phyloP scores from a whole-genome alignment of 2,329 filamentous ascomycete species.

The Sclerotinia spermophila region DNA sequence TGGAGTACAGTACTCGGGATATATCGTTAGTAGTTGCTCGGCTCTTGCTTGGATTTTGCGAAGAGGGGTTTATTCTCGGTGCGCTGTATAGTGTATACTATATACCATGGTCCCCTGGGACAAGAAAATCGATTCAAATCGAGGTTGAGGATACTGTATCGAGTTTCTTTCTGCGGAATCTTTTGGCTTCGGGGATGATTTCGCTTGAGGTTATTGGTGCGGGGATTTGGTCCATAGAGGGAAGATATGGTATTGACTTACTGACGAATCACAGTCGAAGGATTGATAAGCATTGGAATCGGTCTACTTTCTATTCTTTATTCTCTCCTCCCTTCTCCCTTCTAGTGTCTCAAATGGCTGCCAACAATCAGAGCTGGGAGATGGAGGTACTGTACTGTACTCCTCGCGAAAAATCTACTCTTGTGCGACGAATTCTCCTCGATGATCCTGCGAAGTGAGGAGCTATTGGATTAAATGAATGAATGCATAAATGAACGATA shows the following conservation, averaged over 20 bases:
- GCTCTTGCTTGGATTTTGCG: neutral
- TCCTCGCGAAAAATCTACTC: neutral
- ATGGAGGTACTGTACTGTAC: neutral
- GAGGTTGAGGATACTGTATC: neutral
- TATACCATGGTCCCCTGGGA: neutral
- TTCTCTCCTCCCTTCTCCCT: neutral
- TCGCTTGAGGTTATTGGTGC: neutral
- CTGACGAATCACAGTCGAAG: neutral
- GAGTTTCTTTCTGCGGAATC: neutral
- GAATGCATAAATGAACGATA: neutral
- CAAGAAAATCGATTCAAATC: neutral
- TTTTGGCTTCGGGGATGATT: neutral
- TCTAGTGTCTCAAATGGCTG: neutral
- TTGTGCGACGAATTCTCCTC: neutral
- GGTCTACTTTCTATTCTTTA: neutral
- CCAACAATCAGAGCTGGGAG: neutral
- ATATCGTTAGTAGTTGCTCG: neutral
- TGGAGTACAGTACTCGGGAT: neutral
- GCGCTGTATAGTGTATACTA: no score
- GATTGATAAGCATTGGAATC: neutral
- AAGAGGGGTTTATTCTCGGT: neutral
- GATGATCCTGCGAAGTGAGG: neutral
- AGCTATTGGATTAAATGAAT: neutral
- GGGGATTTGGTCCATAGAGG: neutral
- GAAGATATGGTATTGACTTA: neutral